Base-by-base conservation (phyloP, 108 stramenopile species). In the Licmophora abbreviata region DNA sequence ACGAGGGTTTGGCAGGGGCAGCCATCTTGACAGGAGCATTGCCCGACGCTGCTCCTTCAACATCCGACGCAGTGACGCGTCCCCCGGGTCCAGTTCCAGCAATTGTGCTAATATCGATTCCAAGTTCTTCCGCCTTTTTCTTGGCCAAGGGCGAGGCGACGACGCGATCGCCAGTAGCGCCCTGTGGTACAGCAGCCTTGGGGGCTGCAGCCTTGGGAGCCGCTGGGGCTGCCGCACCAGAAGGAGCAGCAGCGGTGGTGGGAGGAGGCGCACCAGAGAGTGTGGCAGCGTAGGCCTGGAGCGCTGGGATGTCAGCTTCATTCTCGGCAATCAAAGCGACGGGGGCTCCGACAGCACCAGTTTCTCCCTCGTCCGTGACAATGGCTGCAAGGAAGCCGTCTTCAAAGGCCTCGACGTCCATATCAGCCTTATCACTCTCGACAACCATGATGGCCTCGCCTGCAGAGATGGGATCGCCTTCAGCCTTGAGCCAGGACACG, bases 351-450 rank as follows among this genome's bases (percentile, higher is more conserved):
- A 97, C 97, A 32, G 70, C 48, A 3, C 93, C 85, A 51, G 54
- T 77, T 49, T 94, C 91, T 14, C 97, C 96, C 55, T 97, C 97
- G 12, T 50, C 69, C 1, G 89, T 92, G 25, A 96, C 66, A 29
- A 97, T 95, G 24, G 94, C 92, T 10, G 95, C 94, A 48, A 97
- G 57, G 79, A 79, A 93, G 12, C 97, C 97, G 65, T 94, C 93
- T 40, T 93, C 92, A 44, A 96, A 97, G 1, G 95, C 86, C 54
- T 97, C 97, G 5, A 96, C 91, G 59, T 97, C 97, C 97, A 97
- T 97, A 59, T 97, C 97, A 12, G 97, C 97, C 74, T 97, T 97
- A 62, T 98, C 97, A 44, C 82, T 85, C 70, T 97, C 96, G 9
- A 97, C 94, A 29, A 97, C 93, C 85, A 98, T 92, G 55, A 95